These are phyloP conservation scores for Aspergillus proliferans DNA, from an alignment of 2,329 filamentous ascomycete genomes.

Conservation along the genomic window DNA sequence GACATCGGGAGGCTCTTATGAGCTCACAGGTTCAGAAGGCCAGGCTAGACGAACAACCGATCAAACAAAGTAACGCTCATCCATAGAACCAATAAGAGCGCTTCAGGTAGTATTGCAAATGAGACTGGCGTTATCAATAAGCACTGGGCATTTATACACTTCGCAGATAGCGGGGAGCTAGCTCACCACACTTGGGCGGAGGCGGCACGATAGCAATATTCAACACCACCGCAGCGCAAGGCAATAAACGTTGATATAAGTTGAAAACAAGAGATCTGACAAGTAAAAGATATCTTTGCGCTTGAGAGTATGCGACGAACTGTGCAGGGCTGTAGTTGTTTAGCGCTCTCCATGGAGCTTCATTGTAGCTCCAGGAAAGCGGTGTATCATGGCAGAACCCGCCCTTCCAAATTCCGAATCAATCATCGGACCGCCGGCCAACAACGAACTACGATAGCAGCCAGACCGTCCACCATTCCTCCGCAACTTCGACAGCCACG, in stretches of 20 bases:
- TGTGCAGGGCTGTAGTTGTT: not conserved
- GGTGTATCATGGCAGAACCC: slow-evolving; percentile 22
- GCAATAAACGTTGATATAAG: not conserved
- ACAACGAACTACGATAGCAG: slow-evolving; percentile 16
- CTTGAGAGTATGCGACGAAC: not conserved
- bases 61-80: not conserved
- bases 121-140: slow-evolving; percentile 1
- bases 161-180: slow-evolving; percentile 23
- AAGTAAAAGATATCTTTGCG: not conserved
- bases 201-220: slow-evolving; percentile 8
- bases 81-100: slow-evolving; percentile 1
- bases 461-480: slow-evolving; percentile 11
- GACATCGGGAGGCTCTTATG: slow-evolving; percentile 23
- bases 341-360: slow-evolving; percentile 10
- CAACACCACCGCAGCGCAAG: slow-evolving; percentile 4
- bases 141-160: not conserved
- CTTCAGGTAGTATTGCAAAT: not conserved
- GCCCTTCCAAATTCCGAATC: slow-evolving; percentile 21
- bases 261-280: not conserved
- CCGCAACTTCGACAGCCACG: slow-evolving; percentile 24
- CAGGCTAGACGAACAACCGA: slow-evolving; percentile 2
- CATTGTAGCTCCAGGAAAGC: slow-evolving; percentile 13
- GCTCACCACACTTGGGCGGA: slow-evolving; percentile 7
- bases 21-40: slow-evolving; percentile 9
- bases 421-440: slow-evolving; percentile 4